Conservation (phyloP, 345 rosid species). For the Aquilaria yunnanensis region DNA sequence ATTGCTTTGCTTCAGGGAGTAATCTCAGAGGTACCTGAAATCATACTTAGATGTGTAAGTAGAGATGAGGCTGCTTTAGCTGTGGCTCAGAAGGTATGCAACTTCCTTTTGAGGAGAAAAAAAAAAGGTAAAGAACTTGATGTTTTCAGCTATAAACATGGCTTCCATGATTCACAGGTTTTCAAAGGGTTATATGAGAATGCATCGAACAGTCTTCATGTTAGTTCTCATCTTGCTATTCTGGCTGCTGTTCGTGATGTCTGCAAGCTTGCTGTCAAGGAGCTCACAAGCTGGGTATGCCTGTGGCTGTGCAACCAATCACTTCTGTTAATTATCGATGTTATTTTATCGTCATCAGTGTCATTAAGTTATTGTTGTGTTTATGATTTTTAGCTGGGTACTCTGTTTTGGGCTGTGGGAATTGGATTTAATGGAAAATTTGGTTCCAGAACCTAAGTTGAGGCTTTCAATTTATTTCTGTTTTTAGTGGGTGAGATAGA, state of each 20-base stretch:
- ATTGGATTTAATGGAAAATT: no score
- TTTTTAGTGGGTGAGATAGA: no score
- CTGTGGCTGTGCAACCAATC: conserved; percentile 12
- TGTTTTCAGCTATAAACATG: no score
- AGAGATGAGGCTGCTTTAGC: conserved; percentile 98
- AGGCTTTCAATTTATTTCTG: no score
- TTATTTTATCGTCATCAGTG: no score
- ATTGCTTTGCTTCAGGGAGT: conserved; percentile 41
- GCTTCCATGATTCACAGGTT: conserved; percentile 32
- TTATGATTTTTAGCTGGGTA: no score
- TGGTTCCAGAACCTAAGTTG: no score
- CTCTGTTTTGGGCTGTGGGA: no score
- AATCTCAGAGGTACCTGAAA: conserved; percentile 89
- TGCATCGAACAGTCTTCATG: conserved; percentile 66
- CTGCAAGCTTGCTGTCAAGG: conserved; percentile 88
- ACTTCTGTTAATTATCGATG: no score
- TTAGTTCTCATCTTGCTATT: conserved; percentile 74
- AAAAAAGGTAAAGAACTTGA: no score
- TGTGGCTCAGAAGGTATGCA: conserved; percentile 80
- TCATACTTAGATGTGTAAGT: conserved; percentile 85
- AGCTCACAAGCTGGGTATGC: conserved; percentile 98
- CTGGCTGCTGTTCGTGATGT: conserved; percentile 91
- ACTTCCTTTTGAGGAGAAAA: not conserved
- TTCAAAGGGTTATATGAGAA: conserved; percentile 89
- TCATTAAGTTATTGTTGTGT: no score